These are phyloP conservation scores for Acarospora socialis DNA, from an alignment of 2,329 filamentous ascomycete species.

Conservation along the genomic window DNA sequence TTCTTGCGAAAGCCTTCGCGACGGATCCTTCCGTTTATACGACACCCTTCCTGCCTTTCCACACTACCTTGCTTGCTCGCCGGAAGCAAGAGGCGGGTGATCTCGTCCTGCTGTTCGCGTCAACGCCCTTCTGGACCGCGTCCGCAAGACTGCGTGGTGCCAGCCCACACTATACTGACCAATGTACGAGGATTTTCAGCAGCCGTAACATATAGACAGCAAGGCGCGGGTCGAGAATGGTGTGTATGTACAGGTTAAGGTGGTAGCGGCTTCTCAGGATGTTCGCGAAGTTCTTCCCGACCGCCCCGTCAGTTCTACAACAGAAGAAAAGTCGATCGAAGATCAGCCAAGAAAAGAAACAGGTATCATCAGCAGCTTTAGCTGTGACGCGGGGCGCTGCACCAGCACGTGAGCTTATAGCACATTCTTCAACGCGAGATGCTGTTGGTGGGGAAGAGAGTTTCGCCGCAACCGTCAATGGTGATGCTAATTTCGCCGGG, in stretches of 20 bases:
- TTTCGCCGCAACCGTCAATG: conserved; percentile 8
- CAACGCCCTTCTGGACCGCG: too few relatives aligned
- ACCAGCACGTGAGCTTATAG: conserved; percentile 11
- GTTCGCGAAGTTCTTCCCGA: conserved; percentile 77
- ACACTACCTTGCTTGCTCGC: too few relatives aligned
- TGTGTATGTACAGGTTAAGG: conserved; percentile 1
- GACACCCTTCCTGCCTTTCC: too few relatives aligned
- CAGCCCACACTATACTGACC: too few relatives aligned
- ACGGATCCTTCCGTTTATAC: too few relatives aligned
- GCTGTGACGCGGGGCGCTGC: conserved; percentile 14
- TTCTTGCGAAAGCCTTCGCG: too few relatives aligned
- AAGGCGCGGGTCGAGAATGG: conserved; percentile 2
- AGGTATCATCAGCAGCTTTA: conserved; percentile 32
- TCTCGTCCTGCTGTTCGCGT: too few relatives aligned
- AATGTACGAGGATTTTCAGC: not conserved
- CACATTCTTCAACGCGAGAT: conserved; percentile 6
- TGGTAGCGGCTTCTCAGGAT: conserved; percentile 39
- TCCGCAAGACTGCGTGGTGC: too few relatives aligned
- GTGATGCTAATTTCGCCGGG: conserved; percentile 15
- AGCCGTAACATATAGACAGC: not conserved
- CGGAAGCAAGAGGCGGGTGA: too few relatives aligned
- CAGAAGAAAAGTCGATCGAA: conserved; percentile 34
- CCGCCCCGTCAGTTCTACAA: conserved; percentile 52
- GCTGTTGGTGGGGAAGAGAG: conserved; percentile 4
- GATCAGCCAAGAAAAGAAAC: conserved; percentile 45